These are phyloP conservation scores for Parathielavia appendiculata DNA, from an alignment of 495 filamentous ascomycete species.

Conservation along the genomic window DNA sequence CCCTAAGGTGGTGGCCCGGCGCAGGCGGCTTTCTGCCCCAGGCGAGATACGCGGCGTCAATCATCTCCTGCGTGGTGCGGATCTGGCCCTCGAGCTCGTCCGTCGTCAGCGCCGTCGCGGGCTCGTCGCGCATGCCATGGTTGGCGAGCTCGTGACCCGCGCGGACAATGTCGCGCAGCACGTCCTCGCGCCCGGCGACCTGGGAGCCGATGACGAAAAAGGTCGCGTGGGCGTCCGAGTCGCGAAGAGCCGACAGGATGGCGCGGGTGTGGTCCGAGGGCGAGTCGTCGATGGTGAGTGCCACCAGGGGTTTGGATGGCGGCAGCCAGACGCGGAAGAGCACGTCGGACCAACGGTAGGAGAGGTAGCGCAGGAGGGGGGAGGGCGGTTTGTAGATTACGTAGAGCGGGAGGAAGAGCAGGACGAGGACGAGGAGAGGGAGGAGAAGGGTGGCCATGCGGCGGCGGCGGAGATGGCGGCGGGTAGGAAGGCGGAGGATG, in stretches of 20 bases:
- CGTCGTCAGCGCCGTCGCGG: slow-evolving; percentile 46
- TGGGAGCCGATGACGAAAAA: slow-evolving; percentile 80
- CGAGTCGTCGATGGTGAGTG: slow-evolving; percentile 80
- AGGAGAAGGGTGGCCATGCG: slow-evolving; percentile 52
- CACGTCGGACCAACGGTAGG: slow-evolving; percentile 66
- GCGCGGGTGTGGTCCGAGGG: slow-evolving; percentile 67
- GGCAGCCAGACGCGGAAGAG: slow-evolving; percentile 59
- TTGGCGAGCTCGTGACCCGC: slow-evolving; percentile 71
- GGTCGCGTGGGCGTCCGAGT: slow-evolving; percentile 57
- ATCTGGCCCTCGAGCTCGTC: slow-evolving; percentile 44
- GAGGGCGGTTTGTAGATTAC: slow-evolving; percentile 70
- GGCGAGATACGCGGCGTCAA: slow-evolving; percentile 52
- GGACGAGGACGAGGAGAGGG: slow-evolving; percentile 41
- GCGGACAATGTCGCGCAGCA: slow-evolving; percentile 56
- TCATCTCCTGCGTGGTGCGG: slow-evolving; percentile 41
- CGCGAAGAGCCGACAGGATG: slow-evolving; percentile 60
- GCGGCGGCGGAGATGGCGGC: slow-evolving; percentile 51
- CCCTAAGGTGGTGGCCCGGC: slow-evolving; percentile 11
- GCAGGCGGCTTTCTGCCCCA: slow-evolving; percentile 28
- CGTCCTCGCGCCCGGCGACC: slow-evolving; percentile 54
- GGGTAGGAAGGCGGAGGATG: slow-evolving; percentile 43
- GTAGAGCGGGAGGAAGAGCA: slow-evolving; percentile 53
- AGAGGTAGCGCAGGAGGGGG: slow-evolving; percentile 60
- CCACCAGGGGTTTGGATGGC: slow-evolving; percentile 56
- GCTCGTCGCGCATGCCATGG: slow-evolving; percentile 82